Evolutionary conservation across 352 stramenopile genomes (phyloP), one percentile per base, ranked within the genome.

Genomic region (Pythium rishiriense): DNA sequence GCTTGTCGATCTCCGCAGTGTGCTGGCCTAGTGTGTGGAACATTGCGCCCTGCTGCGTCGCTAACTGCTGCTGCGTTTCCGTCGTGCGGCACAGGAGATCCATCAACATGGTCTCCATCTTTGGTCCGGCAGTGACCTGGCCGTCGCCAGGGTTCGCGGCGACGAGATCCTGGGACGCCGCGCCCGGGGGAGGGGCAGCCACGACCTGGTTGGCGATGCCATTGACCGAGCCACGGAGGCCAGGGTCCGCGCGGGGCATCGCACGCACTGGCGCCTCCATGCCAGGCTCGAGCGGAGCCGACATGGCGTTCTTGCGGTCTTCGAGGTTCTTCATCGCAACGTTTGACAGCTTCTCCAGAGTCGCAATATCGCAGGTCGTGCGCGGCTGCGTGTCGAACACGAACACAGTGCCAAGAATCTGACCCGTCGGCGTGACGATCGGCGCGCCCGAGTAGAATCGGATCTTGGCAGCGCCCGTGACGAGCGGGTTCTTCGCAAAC

Each of bases 61-160:
- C 86, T 76, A 95, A 81, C 72, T 95, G 86, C 79, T 95, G 86
- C 78, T 95, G 86, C 29, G 86, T 95, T 69, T 95, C 86, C 55
- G 86, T 95, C 48, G 86, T 95, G 57, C 86, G 86, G 66, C 86
- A 95, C 37, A 95, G 69, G 57, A 95, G 66, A 76, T 95, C 86
- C 86, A 95, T 95, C 37, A 95, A 71, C 86, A 95, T 95, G 61
- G 86, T 93, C 62, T 95, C 86, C 84, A 95, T 93, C 86, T 95
- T 95, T 1, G 86, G 86, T 14, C 86, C 86, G 25, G 84, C 75
- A 6, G 84, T 92, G 17, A 95, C 84, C 62, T 95, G 86, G 21
- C 86, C 86, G 49, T 95, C 86, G 12, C 84, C 84, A n/a, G 86
- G 73, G 70, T 90, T 91, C 6, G 83, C 79, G 3, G 86, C 83